Conservation (phyloP, 371 early-diverging fungal species). For the Circinella minor region DNA sequence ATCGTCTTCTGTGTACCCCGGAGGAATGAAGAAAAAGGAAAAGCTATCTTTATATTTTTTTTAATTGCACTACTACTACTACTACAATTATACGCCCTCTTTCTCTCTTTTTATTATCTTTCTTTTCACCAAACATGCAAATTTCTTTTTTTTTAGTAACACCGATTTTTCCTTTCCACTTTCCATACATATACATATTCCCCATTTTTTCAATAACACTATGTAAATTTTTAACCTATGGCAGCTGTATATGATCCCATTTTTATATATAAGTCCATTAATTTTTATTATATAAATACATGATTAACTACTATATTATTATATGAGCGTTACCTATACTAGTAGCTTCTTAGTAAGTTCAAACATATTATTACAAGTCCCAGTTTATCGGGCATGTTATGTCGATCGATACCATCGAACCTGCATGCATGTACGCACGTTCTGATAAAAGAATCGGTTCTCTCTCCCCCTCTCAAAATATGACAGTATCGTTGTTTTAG, state of each 20-base stretch:
- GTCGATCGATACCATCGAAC: neutral
- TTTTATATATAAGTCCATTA: conserved; percentile 2
- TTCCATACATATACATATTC: neutral
- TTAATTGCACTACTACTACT: conserved; percentile 2
- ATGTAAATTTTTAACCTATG: neutral
- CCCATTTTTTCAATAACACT: neutral
- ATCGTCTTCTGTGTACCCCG: conserved; percentile 4
- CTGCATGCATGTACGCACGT: neutral
- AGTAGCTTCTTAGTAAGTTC: too few species aligned
- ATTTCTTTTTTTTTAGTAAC: conserved; percentile 4
- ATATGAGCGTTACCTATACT: too few species aligned
- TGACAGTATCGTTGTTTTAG: neutral
- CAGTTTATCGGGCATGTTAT: neutral
- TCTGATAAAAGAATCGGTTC: neutral
- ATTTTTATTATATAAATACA: neutral
- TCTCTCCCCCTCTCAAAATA: too few species aligned
- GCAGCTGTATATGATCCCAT: conserved; percentile 3
- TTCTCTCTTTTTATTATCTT: conserved; percentile 4
- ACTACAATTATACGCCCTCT: neutral
- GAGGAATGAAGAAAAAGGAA: conserved; percentile 6
- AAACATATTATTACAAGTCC: neutral
- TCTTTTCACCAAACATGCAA: conserved; percentile 1
- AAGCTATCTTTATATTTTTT: neutral
- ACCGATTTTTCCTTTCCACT: neutral
- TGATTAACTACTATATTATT: too few species aligned